Evolutionary conservation across 176 grass and related monocot species (phyloP).

Genomic region (Paspalum vaginatum): DNA sequence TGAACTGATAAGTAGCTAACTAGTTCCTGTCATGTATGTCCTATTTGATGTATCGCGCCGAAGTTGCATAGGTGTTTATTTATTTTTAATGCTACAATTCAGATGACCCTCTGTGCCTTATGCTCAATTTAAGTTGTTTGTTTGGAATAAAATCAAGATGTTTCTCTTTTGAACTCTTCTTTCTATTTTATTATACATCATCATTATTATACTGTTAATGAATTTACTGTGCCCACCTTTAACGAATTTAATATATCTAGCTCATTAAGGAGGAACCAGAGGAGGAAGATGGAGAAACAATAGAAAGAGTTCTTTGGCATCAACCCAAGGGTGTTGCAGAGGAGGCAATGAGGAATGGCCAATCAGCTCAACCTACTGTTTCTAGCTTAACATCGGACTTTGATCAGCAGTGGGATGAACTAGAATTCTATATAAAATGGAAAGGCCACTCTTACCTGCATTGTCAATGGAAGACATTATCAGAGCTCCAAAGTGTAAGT

Average conservation of each 20-base stretch:
- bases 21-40: background rate
- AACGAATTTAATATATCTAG: slow-evolving; percentile 39
- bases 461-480: slow-evolving; percentile 89
- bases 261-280: slow-evolving; percentile 78
- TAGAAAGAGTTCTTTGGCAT: slow-evolving; percentile 96
- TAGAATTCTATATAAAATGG: slow-evolving; percentile 99
- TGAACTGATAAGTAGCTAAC: slow-evolving; percentile 1
- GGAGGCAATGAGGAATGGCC: slow-evolving; percentile 69
- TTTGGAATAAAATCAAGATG: background rate
- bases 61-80: background rate
- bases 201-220: background rate
- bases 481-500: slow-evolving; percentile 84
- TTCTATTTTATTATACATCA: slow-evolving; percentile 16
- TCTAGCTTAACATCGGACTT: slow-evolving; percentile 57
- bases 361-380: slow-evolving; percentile 75
- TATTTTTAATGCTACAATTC: background rate
- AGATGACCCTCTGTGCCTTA: background rate
- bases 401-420: slow-evolving; percentile 76
- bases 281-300: slow-evolving; percentile 85
- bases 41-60: background rate
- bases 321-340: slow-evolving; percentile 81
- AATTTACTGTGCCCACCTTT: background rate
- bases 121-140: background rate
- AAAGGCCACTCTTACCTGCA: slow-evolving; percentile 97
- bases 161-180: background rate